Evolutionary conservation across 108 stramenopile species (phyloP).

Genomic region (Cyclotella kingstonii): DNA sequence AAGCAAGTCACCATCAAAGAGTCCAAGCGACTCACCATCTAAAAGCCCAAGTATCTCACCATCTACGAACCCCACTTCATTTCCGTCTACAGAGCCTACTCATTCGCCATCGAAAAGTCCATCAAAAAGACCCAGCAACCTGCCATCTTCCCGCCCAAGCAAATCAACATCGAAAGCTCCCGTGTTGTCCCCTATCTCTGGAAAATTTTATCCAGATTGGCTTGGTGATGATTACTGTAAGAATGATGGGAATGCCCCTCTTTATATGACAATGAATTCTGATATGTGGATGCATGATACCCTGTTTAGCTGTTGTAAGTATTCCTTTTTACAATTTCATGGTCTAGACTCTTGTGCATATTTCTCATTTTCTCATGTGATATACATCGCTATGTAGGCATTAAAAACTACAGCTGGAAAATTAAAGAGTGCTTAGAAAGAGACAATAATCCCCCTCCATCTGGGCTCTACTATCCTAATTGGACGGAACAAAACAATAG

Average conservation of each 20-base stretch:
- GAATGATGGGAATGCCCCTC: not conserved
- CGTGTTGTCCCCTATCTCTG: too few relatives aligned
- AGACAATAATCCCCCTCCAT: not conserved
- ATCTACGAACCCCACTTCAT: constrained; percentile 1
- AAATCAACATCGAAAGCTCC: too few relatives aligned
- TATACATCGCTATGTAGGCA: not conserved
- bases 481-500: not conserved
- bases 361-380: too few relatives aligned
- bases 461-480: not conserved
- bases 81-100: too few relatives aligned
- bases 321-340: too few relatives aligned
- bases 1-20: not conserved
- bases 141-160: too few relatives aligned
- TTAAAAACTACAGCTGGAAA: not conserved
- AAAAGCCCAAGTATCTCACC: not conserved
- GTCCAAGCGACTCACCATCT: not conserved
- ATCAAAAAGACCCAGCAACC: too few relatives aligned
- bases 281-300: constrained; percentile 5
- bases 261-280: not conserved
- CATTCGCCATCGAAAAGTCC: too few relatives aligned
- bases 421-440: not conserved
- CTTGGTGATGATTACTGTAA: not conserved
- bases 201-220: not conserved
- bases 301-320: not conserved
- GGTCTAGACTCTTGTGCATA: too few relatives aligned